Conservation (phyloP, 75 land plant species). For the Sequoia sempervirens region DNA sequence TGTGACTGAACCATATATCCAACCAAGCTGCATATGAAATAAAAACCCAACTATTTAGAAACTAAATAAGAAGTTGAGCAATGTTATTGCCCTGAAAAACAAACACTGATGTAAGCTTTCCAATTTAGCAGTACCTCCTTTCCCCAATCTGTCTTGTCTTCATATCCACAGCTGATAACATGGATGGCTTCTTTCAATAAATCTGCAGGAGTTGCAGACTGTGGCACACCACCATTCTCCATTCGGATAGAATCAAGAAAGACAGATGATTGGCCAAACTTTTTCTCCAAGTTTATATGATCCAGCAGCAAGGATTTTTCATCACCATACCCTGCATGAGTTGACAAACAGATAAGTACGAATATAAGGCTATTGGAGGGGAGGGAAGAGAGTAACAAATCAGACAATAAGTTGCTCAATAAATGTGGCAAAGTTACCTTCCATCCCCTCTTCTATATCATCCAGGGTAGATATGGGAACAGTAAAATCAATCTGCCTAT, state of each 20-base stretch:
- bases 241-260: constrained; percentile 20
- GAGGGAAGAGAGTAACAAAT: not conserved
- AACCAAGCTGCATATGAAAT: constrained; percentile 36
- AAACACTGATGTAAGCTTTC: not conserved
- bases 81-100: not conserved
- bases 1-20: constrained; percentile 40
- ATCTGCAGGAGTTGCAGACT: constrained; percentile 18
- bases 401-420: not conserved
- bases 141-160: constrained; percentile 35
- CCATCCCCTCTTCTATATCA: constrained; percentile 87
- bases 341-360: not conserved
- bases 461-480: constrained; percentile 82
- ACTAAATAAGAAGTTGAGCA: not conserved
- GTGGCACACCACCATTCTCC: constrained; percentile 24
- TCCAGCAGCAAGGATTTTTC: constrained; percentile 35
- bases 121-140: constrained; percentile 16
- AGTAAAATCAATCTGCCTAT: constrained; percentile 55
- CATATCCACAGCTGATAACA: constrained; percentile 31
- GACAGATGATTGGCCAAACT: constrained; percentile 29
- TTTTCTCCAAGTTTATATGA: constrained; percentile 23
- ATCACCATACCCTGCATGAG: constrained; percentile 14
- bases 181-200: constrained; percentile 31
- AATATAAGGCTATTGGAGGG: not conserved
- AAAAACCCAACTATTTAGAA: not conserved
- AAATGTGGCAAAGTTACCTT: constrained; percentile 36